These are phyloP conservation scores for Rhynchosporium graminicola DNA, from an alignment of 2,329 filamentous ascomycete genomes.

Conservation along the genomic window DNA sequence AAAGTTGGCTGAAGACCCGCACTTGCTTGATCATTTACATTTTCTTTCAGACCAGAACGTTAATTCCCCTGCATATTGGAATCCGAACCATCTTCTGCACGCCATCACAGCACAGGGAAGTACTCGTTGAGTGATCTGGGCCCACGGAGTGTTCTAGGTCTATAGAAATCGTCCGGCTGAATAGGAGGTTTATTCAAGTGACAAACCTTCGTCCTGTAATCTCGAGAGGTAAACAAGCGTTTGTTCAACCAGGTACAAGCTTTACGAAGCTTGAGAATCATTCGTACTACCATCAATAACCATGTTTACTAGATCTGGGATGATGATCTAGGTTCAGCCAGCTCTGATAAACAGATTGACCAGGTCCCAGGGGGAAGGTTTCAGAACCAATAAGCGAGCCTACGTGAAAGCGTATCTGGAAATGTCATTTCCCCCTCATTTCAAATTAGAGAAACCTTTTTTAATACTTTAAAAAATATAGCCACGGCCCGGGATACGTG, in stretches of 20 bases:
- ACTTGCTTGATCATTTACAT: neutral
- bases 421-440: constrained; percentile 8
- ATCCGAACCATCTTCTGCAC: neutral
- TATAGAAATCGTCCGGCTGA: neutral
- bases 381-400: neutral
- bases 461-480: neutral
- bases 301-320: constrained; percentile 4
- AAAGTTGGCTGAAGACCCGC: neutral
- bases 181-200: neutral
- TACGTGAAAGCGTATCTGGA: neutral
- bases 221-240: neutral
- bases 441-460: neutral
- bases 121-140: too few species aligned
- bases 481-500: neutral
- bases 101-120: neutral
- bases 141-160: too few species aligned
- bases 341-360: constrained; percentile 6
- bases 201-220: neutral
- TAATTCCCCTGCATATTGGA: constrained; percentile 1
- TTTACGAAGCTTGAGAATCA: neutral
- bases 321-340: constrained; percentile 8
- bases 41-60: neutral
- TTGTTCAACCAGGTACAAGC: constrained; percentile 3
- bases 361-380: neutral
- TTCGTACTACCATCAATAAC: neutral